Base-by-base conservation (phyloP, 2,329 filamentous ascomycete species). In the Pseudocercospora fijiensis region DNA sequence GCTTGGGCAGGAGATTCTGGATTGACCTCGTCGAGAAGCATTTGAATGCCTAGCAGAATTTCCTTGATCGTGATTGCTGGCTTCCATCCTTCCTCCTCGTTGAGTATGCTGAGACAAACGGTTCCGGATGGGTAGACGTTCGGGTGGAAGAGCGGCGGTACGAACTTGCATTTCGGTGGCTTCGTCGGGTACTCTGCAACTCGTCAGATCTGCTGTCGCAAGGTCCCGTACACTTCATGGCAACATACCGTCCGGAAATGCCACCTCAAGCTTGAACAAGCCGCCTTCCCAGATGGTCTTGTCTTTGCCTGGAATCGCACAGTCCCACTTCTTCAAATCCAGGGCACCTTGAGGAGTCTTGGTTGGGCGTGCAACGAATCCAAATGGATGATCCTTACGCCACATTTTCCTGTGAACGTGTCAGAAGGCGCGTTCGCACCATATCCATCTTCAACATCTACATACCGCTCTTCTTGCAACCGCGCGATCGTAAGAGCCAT, bases 241-340 rank as follows among this genome's bases (percentile, higher is more conserved):
- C 2, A 20, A 57, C 53, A 53, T 61, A 95, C 92, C 93, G 74
- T 99, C 95, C 0, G 96, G 95, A 72, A 99, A 99, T 10, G 85
- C 87, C 72, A 99, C 90, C 63, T 90, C 92, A 64, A 99, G 82
- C 82, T 98, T 99, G 82, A 98, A 98, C 10, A 97, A 81, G 1
- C 95, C 95, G n/a, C 93, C 93, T 74, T 96, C 93, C 95, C 95
- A 99, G 22, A 98, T 88, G 0, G 96, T 99, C 82, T 96, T 95
- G 65, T 96, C 89, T 77, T 96, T 97, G 74, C 96, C 95, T 3
- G 95, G 95, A 49, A 99, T 90, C 49, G 93, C 93, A 74, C 95
- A 98, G 73, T 98, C 93, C 95, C 95, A 99, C 69, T 88, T 86
- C 84, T 97, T 96, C 68, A 99, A 83, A 75, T 99, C 95, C 58